Evolutionary conservation across 1,139 yeast genomes (phyloP).

Genomic region (Blastobotrys petasosporus): DNA sequence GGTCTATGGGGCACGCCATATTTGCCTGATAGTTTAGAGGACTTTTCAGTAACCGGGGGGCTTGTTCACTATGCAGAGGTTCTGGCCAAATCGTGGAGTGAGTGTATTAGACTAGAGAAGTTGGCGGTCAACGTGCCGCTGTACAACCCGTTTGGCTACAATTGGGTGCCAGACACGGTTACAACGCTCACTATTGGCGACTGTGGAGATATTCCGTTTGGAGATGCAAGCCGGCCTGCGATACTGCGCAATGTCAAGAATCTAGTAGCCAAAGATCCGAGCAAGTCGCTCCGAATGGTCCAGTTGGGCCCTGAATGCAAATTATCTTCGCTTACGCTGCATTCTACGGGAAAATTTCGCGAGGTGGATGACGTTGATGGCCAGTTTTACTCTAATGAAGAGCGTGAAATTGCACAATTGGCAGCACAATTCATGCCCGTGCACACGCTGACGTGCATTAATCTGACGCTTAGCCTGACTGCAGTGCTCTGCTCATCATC

Average conservation of each 20-base stretch:
- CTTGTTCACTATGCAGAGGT: constrained; percentile 3
- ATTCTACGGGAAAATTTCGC: neutral
- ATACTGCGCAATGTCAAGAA: neutral
- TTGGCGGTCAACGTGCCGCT: neutral
- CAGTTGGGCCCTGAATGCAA: neutral
- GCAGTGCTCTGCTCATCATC: constrained; percentile 1
- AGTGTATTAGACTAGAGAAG: neutral
- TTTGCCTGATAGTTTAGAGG: neutral
- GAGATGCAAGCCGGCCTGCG: neutral
- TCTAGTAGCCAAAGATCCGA: neutral
- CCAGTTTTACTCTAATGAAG: constrained; percentile 1
- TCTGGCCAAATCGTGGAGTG: neutral
- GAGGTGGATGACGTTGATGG: constrained; percentile 10
- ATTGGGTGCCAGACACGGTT: constrained; percentile 6
- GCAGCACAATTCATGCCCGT: constrained; percentile 2
- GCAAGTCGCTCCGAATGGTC: neutral
- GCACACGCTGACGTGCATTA: neutral
- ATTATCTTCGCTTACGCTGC: neutral
- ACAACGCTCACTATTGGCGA: neutral
- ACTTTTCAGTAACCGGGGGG: neutral
- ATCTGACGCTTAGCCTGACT: constrained; percentile 4
- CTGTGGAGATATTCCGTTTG: neutral
- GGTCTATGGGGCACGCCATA: constrained; percentile 3
- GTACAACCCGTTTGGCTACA: neutral
- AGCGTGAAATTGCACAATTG: constrained; percentile 1